Evolutionary conservation across 768 basidiomycete genomes (phyloP), one percentile per base, ranked within the genome.

Genomic region (Amanita molliuscula): DNA sequence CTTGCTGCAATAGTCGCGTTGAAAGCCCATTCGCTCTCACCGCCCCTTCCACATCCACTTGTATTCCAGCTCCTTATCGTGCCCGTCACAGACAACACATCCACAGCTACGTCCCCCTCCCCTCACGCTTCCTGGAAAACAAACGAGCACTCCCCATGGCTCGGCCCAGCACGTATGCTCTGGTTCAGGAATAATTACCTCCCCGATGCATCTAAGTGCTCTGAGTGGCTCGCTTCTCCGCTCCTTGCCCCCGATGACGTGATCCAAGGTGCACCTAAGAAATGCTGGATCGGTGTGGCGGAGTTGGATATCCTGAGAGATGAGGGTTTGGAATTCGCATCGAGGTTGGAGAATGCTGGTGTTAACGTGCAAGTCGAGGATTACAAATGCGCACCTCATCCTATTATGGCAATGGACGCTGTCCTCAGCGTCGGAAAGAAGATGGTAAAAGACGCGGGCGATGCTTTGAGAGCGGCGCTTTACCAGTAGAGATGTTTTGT

Each of bases 331-430:
- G 70, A 67, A 26, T 87, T 82, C 55, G 82, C 73, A 0, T 67
- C 79, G 55, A 82, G 77, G 60, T 57, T 87, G 60, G 67, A 56
- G 53, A 58, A 63, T 18, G 67, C 68, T 6, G 83, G 82, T 28
- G 74, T 81, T 10, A 62, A 72, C 18, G 76, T 76, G 8, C 73
- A 81, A 40, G 64, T 74, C 0, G 72, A 72, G 58, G 61, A 79
- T 18, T 88, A 87, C 61, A 69, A 75, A 56, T 74, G 73, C 9
- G 81, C 78, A 3, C 85, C 84, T 25, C 84, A 87, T 66, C 82
- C 77, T 1, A 76, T 84, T 37, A 78, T 87, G 75, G 79, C 78
- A 5, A 83, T 86, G 82, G 83, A 84, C 52, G 81, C 80, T 81
- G 54, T 49, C 10, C 38, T 48, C 6, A 54, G 44, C 46, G 53